Base-by-base conservation (phyloP, 495 filamentous ascomycete genomes). In the Talaromyces liani region DNA sequence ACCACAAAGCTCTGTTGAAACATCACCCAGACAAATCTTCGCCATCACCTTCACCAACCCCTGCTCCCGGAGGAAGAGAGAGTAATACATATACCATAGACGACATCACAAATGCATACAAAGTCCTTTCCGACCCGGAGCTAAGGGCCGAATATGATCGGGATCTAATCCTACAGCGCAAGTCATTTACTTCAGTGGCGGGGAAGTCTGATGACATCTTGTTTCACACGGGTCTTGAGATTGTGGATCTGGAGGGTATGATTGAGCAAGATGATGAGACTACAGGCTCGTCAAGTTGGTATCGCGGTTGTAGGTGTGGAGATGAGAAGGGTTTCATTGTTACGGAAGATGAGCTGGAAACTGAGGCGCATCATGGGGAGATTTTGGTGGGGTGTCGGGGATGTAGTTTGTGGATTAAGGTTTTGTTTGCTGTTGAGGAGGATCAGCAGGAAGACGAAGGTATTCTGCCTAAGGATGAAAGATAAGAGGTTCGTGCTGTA, bases 21-120 rank as follows among this genome's bases (percentile, higher is more conserved):
- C 79, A 95, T 73, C 92, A 96, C 72, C 92, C 92, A 0, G 92
- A 97, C 78, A 95, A 95, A 73, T 77, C 63, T 88, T 90, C 39
- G 94, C 95, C 74, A 87, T 86, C 67, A 84, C 95, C 74, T 87
- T 85, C 67, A 84, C 83, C 65, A 87, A 91, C 3, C 81, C 96
- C 14, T 81, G 95, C 7, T 78, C 74, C 55, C 79, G 93, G 36
- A 41, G 12, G 73, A 91, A 94, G 72, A 91, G 91, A 0, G 92
- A 96, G 77, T 94, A 95, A 71, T 70, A 3, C 29, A 31, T 31
- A 79, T 31, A 82, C 87, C 10, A 81, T 97, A 60, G 92, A 97
- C 74, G 83, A 91, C 65, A 93, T 97, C 64, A 84, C 89, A 16
- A 71, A 81, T 20, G 92, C 92, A 61, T 94, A 88, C 77, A 82